A percentile compares a stretch with the other conserved stretches of the same genome.
These are phyloP conservation scores for Elsinoe batatas DNA, from an alignment of 2,329 filamentous ascomycete species.

Conservation along the genomic window DNA sequence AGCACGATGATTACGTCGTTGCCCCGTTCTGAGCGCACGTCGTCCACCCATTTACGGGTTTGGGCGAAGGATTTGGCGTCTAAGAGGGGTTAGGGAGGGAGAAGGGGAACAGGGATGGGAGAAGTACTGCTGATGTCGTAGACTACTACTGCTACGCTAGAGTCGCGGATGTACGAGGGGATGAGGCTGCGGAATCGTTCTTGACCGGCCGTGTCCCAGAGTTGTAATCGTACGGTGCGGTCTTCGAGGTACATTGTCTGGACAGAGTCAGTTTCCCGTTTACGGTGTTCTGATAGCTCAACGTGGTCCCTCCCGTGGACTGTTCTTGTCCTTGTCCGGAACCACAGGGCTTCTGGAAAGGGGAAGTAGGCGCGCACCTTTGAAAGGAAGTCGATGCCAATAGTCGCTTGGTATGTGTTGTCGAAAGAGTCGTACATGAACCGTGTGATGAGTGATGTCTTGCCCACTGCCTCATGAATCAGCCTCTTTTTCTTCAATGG, in stretches of 20 bases:
- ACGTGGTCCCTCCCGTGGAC: neutral
- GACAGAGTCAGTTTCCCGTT: neutral
- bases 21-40: constrained; percentile 89
- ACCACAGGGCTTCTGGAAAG: neutral
- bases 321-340: neutral
- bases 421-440: constrained; percentile 99
- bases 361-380: constrained; percentile 52
- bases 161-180: constrained; percentile 97
- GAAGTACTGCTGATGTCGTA: constrained; percentile 86
- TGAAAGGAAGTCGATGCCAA: constrained; percentile 97
- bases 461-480: constrained; percentile 59
- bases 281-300: no score
- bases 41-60: constrained; percentile 98
- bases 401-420: constrained; percentile 98
- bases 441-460: constrained; percentile 94
- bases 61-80: constrained; percentile 96
- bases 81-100: constrained; percentile 26
- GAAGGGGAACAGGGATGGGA: neutral
- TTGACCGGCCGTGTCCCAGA: constrained; percentile 98
- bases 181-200: constrained; percentile 95
- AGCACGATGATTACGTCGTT: constrained; percentile 98
- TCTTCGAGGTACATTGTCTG: constrained; percentile 99
- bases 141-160: constrained; percentile 92
- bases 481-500: constrained; percentile 15
- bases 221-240: constrained; percentile 88